Conservation (phyloP, 306 rosid genomes). For the Argentina anserina region DNA sequence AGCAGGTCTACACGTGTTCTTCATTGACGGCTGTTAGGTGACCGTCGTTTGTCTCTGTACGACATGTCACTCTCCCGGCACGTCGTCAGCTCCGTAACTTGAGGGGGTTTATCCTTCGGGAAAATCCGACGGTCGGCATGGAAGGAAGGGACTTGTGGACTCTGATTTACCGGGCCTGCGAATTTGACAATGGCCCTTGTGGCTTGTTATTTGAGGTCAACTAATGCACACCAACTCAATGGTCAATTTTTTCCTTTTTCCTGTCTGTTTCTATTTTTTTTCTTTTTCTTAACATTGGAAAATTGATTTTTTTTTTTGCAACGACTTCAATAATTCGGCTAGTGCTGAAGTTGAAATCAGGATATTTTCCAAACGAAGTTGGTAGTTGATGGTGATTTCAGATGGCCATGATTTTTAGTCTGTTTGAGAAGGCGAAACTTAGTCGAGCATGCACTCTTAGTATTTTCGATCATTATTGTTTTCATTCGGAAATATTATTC, state of each 20-base stretch:
- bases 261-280: neutral
- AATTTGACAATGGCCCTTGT: neutral
- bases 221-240: neutral
- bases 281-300: no score
- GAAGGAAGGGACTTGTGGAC: neutral
- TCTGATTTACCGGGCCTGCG: neutral
- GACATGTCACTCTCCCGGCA: neutral
- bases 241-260: neutral
- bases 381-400: neutral
- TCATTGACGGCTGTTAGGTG: constrained; percentile 23
- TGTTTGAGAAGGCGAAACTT: neutral
- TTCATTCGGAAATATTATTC: neutral
- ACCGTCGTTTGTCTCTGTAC: neutral
- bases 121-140: neutral
- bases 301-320: no score
- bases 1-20: constrained; percentile 40
- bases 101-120: neutral
- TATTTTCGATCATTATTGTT: neutral
- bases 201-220: neutral
- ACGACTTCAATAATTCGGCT: neutral
- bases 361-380: no score
- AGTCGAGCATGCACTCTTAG: neutral
- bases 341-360: no score
- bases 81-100: constrained; percentile 14
- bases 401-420: neutral